These are phyloP conservation scores for Didymosphaeria variabile DNA, from an alignment of 2,329 filamentous ascomycete genomes.

Conservation along the genomic window DNA sequence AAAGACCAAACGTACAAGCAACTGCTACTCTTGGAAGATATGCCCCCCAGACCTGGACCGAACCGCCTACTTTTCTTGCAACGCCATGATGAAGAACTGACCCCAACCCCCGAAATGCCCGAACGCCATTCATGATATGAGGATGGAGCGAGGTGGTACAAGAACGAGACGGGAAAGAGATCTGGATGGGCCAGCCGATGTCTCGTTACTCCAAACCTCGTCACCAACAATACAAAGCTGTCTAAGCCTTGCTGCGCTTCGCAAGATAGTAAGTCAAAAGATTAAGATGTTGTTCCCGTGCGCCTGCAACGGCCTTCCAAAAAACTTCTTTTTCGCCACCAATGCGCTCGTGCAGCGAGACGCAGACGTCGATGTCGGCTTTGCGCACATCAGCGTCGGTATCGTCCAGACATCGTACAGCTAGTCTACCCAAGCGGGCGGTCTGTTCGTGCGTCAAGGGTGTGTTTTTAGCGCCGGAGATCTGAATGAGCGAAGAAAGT, in stretches of 20 bases:
- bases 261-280: slow-evolving; percentile 84
- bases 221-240: slow-evolving; percentile 9
- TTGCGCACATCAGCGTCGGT: slow-evolving; percentile 60
- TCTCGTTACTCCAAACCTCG: background rate
- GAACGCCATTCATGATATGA: background rate
- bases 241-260: slow-evolving; percentile 41
- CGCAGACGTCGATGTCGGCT: slow-evolving; percentile 82
- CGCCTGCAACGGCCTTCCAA: slow-evolving; percentile 71
- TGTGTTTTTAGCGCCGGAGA: slow-evolving; percentile 43
- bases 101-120: background rate
- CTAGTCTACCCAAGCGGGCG: slow-evolving; percentile 49
- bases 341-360: slow-evolving; percentile 68
- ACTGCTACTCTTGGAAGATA: slow-evolving; percentile 1
- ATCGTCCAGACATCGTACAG: slow-evolving; percentile 49
- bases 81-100: background rate
- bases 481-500: slow-evolving; percentile 48
- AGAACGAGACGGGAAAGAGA: background rate
- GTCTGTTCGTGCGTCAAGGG: slow-evolving; percentile 45
- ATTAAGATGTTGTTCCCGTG: slow-evolving; percentile 77
- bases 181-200: background rate
- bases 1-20: background rate
- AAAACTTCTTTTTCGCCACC: slow-evolving; percentile 61
- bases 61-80: slow-evolving; percentile 14
- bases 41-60: slow-evolving; percentile 3
- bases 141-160: background rate